A percentile compares a stretch with the other conserved stretches of the same genome.
phyloP scores from a whole-genome alignment of 2,329 filamentous ascomycete species.

The Chaetomium sp. region DNA sequence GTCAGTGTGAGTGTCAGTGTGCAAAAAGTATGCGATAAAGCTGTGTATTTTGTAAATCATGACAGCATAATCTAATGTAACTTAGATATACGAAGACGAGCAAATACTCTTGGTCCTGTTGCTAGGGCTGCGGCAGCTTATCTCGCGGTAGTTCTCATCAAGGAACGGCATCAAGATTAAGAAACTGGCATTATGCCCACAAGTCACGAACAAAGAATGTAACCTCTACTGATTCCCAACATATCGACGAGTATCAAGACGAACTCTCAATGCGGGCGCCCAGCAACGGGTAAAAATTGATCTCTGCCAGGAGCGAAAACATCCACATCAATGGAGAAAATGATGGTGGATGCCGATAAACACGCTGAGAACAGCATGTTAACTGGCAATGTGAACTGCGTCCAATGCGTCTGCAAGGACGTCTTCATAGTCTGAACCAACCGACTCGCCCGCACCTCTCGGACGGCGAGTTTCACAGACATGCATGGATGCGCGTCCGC shows the following conservation, averaged over 20 bases:
- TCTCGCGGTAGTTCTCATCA: not conserved
- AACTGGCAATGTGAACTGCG: constrained; percentile 17
- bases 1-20: no score
- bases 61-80: no score
- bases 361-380: constrained; percentile 21
- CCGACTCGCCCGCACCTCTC: no score
- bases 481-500: not conserved
- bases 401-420: no score
- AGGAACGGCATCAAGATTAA: not conserved
- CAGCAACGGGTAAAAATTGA: constrained; percentile 46
- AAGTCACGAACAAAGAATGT: constrained; percentile 32
- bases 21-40: no score
- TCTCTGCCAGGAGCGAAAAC: constrained; percentile 54
- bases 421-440: no score
- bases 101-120: not conserved
- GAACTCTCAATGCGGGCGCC: constrained; percentile 51
- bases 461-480: not conserved
- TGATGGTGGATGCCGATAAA: constrained; percentile 46
- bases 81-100: no score
- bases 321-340: constrained; percentile 40
- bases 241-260: constrained; percentile 48
- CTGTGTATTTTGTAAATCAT: no score
- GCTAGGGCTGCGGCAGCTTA: not conserved
- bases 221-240: constrained; percentile 55
- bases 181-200: not conserved